Base-by-base conservation (phyloP, 768 basidiomycete species). In the Rhizopogon roseolus region DNA sequence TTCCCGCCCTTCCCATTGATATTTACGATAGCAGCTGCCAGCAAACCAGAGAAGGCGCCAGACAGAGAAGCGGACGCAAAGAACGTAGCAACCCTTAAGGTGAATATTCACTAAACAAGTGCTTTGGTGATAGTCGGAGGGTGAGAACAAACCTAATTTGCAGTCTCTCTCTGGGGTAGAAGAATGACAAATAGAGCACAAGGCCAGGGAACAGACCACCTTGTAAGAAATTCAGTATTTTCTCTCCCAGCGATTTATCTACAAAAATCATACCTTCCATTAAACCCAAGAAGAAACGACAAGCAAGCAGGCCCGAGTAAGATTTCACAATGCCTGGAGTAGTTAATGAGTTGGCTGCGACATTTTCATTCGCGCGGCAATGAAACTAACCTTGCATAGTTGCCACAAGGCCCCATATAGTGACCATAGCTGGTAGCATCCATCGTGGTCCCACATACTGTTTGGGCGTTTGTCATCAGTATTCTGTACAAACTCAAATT, bases 321-420 rank as follows among this genome's bases (percentile, higher is more conserved):
- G 57, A 71, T 59, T 61, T 75, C 64, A 69, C 81, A 13, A 78
- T 58, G 1, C 80, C 80, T 78, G 54, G 22, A 45, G 27, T 9
- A 19, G 29, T 32, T 28, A 51, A 16, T 25, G 28, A 5, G 25
- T 27, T 22, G 25, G 22, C 39, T 16, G 11, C 1, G 42, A 57
- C 28, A 59, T 29, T 5, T 53, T 19, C 11, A 9, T 4, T 27
- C 37, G 34, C 34, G 32, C 4, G 16, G 4, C 22, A 11, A 29
- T 49, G 8, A 8, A 8, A 57, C 60, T 19, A 49, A 77, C 83
- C 85, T 75, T 88, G 85, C 42, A 81, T 69, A 8, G 82, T 74
- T 9, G 79, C 76, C 13, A 83, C 76, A n/a, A 86, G 44, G n/a
- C 87, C 87, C 86, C 88, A 90, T 1, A 81, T 59, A 0, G 79